Conservation (phyloP, 1,284 basidiomycete genomes). For the Apiotrichum laibachii region DNA sequence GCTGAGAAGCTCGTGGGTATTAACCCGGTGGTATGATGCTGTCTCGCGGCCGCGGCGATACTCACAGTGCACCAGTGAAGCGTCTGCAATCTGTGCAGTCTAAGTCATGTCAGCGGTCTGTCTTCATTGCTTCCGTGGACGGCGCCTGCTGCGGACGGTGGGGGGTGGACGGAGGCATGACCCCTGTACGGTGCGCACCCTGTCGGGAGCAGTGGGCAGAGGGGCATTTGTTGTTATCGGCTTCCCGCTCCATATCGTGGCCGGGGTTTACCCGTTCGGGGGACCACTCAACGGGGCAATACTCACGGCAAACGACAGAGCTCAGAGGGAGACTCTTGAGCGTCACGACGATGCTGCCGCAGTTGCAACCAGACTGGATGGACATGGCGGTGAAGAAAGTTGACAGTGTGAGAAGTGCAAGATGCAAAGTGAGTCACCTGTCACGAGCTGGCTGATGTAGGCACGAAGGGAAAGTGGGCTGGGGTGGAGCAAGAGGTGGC, state of each 20-base stretch:
- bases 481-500: too few relatives aligned
- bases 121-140: too few relatives aligned
- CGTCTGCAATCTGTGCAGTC: not conserved
- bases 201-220: too few relatives aligned
- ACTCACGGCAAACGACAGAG: not conserved
- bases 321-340: not conserved
- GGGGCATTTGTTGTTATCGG: not conserved
- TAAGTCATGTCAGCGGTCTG: not conserved
- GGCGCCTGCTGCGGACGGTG: too few relatives aligned
- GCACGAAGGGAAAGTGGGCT: too few relatives aligned
- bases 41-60: not conserved
- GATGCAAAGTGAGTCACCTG: not conserved
- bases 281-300: not conserved
- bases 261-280: too few relatives aligned
- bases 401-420: not conserved
- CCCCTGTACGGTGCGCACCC: too few relatives aligned
- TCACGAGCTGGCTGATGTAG: too few relatives aligned
- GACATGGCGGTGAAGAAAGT: not conserved
- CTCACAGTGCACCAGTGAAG: not conserved
- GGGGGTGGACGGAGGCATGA: too few relatives aligned
- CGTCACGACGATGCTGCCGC: not conserved
- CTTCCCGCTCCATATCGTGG: not conserved
- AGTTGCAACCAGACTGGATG: not conserved
- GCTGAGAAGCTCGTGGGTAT: not conserved
- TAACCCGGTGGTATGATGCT: not conserved